A percentile compares a stretch with the other conserved stretches of the same genome.
Evolutionary conservation across 495 filamentous ascomycete species (phyloP).

Genomic region (Daldinia grandis): DNA sequence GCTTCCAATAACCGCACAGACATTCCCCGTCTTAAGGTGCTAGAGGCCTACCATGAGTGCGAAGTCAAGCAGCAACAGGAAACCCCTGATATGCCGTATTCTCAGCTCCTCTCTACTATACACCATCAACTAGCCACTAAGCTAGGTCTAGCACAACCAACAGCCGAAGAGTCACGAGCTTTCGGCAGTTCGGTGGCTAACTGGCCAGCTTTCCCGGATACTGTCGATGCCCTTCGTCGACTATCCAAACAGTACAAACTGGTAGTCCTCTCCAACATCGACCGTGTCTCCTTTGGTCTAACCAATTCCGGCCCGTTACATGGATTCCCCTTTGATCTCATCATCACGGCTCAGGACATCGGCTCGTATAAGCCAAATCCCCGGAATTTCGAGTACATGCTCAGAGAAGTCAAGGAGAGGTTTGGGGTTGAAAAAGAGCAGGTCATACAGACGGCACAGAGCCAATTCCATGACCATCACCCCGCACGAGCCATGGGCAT

Average conservation of each 20-base stretch:
- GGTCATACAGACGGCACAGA: slow-evolving; percentile 68
- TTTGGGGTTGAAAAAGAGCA: slow-evolving; percentile 16
- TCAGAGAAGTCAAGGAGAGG: slow-evolving; percentile 41
- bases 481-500: slow-evolving; percentile 64
- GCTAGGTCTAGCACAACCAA: slow-evolving; percentile 41
- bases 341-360: slow-evolving; percentile 73
- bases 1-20: slow-evolving; percentile 10
- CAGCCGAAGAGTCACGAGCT: slow-evolving; percentile 42
- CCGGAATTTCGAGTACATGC: slow-evolving; percentile 67
- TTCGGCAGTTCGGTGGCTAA: slow-evolving; percentile 61
- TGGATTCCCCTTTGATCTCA: slow-evolving; percentile 63
- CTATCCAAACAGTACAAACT: slow-evolving; percentile 67
- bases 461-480: slow-evolving; percentile 69
- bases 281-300: slow-evolving; percentile 63
- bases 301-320: slow-evolving; percentile 61
- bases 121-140: slow-evolving; percentile 30
- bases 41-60: slow-evolving; percentile 28
- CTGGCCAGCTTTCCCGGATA: slow-evolving; percentile 70
- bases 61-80: slow-evolving; percentile 51
- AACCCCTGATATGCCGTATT: slow-evolving; percentile 61
- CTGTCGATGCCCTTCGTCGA: slow-evolving; percentile 59
- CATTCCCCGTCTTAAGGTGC: slow-evolving; percentile 3
- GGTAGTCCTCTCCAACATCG: slow-evolving; percentile 70
- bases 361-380: slow-evolving; percentile 72
- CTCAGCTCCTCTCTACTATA: slow-evolving; percentile 57